Evolutionary conservation across 163 green algal genomes (phyloP).

Genomic region (Coccomyxa subellipsoidea): DNA sequence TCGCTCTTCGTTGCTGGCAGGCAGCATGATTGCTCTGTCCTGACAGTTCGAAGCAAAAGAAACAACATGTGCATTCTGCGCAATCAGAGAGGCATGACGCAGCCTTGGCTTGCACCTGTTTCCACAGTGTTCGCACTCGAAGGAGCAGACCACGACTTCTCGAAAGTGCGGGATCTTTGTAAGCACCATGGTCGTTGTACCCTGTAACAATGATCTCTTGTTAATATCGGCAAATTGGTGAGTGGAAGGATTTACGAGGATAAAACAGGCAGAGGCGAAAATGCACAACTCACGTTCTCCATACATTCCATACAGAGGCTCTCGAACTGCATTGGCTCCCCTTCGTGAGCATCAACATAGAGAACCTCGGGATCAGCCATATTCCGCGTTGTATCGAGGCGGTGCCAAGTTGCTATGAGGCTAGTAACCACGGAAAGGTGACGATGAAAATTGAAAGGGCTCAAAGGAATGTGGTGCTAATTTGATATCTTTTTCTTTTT

Average conservation of each 20-base stretch:
- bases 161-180: constrained; percentile 47
- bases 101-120: constrained; percentile 13
- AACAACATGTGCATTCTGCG: no score
- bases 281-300: constrained; percentile 46
- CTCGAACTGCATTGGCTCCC: constrained; percentile 31
- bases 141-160: constrained; percentile 44
- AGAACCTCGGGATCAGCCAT: background rate
- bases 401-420: background rate
- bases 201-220: constrained; percentile 15
- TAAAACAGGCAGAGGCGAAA: no score
- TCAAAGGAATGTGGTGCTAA: no score
- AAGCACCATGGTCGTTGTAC: constrained; percentile 36
- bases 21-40: no score
- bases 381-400: background rate
- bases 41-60: no score
- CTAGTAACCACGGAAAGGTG: background rate
- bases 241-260: no score
- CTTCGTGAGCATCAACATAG: constrained; percentile 19
- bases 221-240: no score
- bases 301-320: constrained; percentile 46
- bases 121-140: constrained; percentile 50
- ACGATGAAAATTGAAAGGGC: background rate
- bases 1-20: no score
- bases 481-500: no score
- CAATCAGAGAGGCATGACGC: no score